phyloP scores from a whole-genome alignment of 2,329 filamentous ascomycete species.

The Phialophora tarda region DNA sequence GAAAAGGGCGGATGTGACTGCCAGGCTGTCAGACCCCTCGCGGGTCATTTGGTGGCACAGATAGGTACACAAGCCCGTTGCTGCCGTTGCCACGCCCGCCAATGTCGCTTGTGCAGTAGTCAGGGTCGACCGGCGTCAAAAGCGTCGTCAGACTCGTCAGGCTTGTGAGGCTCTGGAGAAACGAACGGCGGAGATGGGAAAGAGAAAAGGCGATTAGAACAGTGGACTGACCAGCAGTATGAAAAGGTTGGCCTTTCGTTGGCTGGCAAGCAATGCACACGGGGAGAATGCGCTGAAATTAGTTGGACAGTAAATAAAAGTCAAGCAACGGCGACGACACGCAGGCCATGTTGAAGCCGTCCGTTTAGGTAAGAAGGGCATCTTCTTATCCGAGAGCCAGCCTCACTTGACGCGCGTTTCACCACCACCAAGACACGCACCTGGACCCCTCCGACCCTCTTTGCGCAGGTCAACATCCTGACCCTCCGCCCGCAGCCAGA shows the following conservation, averaged over 20 bases:
- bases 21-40: conserved; percentile 5
- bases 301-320: conserved; percentile 16
- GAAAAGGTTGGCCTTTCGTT: conserved; percentile 10
- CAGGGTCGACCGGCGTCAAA: conserved; percentile 6
- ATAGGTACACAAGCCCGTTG: conserved; percentile 4
- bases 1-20: conserved; percentile 13
- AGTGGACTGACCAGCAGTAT: conserved; percentile 20
- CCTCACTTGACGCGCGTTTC: conserved; percentile 12
- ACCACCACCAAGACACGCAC: not conserved
- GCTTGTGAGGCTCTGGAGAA: conserved; percentile 12
- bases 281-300: conserved; percentile 20
- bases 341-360: not conserved
- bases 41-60: conserved; percentile 1
- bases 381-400: conserved; percentile 3
- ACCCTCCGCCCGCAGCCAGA: conserved; percentile 8
- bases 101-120: conserved; percentile 4
- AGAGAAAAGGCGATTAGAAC: conserved; percentile 13
- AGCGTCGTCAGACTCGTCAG: conserved; percentile 13
- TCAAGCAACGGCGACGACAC: conserved; percentile 1
- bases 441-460: not conserved
- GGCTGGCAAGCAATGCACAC: conserved; percentile 5
- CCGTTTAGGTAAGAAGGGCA: conserved; percentile 1
- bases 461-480: not conserved
- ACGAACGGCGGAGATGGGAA: conserved; percentile 16
- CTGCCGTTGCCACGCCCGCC: conserved; percentile 2